Percentiles rank a stretch among this genome's conserved stretches.
These are phyloP conservation scores for Verticillium tricorpus DNA, from an alignment of 2,329 filamentous ascomycete genomes.

Conservation along the genomic window DNA sequence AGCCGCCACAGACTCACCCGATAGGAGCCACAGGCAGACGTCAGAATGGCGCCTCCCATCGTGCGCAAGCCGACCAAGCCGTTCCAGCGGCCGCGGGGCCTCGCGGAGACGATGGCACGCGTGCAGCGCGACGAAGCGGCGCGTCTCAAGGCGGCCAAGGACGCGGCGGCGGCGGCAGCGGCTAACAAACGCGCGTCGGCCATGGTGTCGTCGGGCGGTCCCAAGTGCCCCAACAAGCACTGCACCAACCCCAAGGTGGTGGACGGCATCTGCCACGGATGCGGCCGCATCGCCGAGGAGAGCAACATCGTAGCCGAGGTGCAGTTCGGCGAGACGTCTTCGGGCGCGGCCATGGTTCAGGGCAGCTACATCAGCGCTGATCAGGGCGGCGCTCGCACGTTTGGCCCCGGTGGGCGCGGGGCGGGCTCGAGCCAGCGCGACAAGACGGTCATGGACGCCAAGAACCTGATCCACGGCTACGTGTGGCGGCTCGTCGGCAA, in stretches of 20 bases:
- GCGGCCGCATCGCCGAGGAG: conserved; percentile 79
- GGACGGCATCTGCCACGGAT: conserved; percentile 72
- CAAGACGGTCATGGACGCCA: conserved; percentile 54
- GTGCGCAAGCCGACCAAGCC: neutral
- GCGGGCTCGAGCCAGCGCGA: conserved; percentile 55
- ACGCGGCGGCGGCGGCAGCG: conserved; percentile 20
- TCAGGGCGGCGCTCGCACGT: conserved; percentile 71
- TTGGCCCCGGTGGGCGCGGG: conserved; percentile 58
- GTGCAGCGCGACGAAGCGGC: neutral
- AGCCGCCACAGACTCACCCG: neutral
- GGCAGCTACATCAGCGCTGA: conserved; percentile 84
- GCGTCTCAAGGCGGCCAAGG: conserved; percentile 6
- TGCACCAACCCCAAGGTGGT: conserved; percentile 59
- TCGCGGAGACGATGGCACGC: neutral
- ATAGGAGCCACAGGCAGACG: neutral
- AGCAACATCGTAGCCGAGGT: conserved; percentile 90
- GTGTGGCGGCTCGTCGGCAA: conserved; percentile 51
- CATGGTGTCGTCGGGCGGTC: conserved; percentile 28
- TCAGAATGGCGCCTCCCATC: neutral
- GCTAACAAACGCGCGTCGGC: conserved; percentile 17
- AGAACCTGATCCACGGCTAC: conserved; percentile 58
- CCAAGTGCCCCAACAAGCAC: conserved; percentile 53
- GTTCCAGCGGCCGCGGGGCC: neutral
- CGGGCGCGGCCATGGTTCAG: conserved; percentile 84
- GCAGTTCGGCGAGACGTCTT: conserved; percentile 81